These are phyloP conservation scores for Selaginella tamariscina DNA, from an alignment of 75 land plant species.

Conservation along the genomic window DNA sequence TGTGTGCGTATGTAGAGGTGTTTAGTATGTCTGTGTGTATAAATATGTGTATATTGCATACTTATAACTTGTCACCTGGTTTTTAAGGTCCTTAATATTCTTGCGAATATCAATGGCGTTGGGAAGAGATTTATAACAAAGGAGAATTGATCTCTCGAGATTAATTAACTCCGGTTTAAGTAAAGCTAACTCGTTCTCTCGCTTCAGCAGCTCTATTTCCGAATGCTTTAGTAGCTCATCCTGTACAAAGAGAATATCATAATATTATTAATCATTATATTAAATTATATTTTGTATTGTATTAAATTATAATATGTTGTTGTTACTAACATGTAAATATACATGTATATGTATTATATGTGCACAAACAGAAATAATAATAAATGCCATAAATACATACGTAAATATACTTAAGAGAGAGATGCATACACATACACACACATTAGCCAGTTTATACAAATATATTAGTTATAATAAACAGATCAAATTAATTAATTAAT, in stretches of 20 bases:
- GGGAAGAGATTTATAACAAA: slow-evolving; percentile 16
- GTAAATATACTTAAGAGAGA: too few species aligned
- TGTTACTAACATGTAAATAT: too few species aligned
- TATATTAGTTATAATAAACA: too few species aligned
- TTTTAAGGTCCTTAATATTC: slow-evolving; percentile 15
- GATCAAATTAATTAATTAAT: background rate
- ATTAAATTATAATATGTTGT: too few species aligned
- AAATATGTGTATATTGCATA: background rate
- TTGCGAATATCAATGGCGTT: slow-evolving; percentile 11
- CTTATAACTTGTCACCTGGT: slow-evolving; percentile 17
- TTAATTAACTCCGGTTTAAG: slow-evolving; percentile 18
- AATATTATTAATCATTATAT: too few species aligned
- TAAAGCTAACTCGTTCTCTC: slow-evolving; percentile 21
- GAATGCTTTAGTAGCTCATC: slow-evolving; percentile 24
- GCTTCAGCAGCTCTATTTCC: slow-evolving; percentile 24
- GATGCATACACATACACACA: too few species aligned
- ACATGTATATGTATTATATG: too few species aligned
- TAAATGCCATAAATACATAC: too few species aligned
- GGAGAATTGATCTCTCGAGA: slow-evolving; percentile 16
- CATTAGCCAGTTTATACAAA: too few species aligned
- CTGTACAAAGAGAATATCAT: slow-evolving; percentile 2
- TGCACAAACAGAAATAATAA: too few species aligned
- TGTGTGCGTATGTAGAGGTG: background rate
- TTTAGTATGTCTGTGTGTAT: background rate
- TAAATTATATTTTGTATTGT: too few species aligned